A percentile compares a stretch with the other conserved stretches of the same genome.
Evolutionary conservation across 2,329 filamentous ascomycete genomes (phyloP).

Genomic region (Graphilbum fragrans): DNA sequence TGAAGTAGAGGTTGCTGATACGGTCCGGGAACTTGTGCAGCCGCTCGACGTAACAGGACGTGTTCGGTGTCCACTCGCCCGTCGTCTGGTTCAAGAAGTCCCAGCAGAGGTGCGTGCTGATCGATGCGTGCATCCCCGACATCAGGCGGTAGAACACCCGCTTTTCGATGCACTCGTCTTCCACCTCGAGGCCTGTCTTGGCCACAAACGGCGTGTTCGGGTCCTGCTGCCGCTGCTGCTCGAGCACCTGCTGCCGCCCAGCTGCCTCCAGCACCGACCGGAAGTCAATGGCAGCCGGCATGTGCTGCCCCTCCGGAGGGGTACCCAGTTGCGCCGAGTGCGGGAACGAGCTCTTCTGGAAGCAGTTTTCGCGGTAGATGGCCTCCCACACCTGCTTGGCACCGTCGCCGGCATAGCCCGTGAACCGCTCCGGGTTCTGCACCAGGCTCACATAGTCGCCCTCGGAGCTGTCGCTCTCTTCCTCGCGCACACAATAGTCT

Average conservation of each 20-base stretch:
- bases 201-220: conserved; percentile 48
- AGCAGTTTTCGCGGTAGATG: conserved; percentile 96
- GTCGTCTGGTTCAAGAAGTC: conserved; percentile 93
- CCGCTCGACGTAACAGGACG: conserved; percentile 78
- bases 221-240: conserved; percentile 42
- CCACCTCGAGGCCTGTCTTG: conserved; percentile 57
- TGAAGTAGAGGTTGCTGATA: conserved; percentile 97
- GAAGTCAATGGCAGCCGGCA: conserved; percentile 47
- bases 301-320: conserved; percentile 25
- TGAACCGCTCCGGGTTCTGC: conserved; percentile 91
- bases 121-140: conserved; percentile 96
- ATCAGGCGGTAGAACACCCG: conserved; percentile 95
- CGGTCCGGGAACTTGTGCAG: conserved; percentile 78
- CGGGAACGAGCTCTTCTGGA: conserved; percentile 56
- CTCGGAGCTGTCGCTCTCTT: conserved; percentile 74
- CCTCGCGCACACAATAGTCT: conserved; percentile 93
- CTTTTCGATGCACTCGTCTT: conserved; percentile 94
- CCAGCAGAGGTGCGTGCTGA: conserved; percentile 92
- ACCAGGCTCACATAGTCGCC: conserved; percentile 94
- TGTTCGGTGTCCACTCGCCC: conserved; percentile 82
- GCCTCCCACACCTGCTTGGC: conserved; percentile 90
- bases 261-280: conserved; percentile 47
- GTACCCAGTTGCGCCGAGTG: conserved; percentile 42
- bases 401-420: conserved; percentile 77
- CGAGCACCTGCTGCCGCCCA: conserved; percentile 48